Conservation (phyloP, 352 stramenopile genomes). For the Pythium rishiriense region DNA sequence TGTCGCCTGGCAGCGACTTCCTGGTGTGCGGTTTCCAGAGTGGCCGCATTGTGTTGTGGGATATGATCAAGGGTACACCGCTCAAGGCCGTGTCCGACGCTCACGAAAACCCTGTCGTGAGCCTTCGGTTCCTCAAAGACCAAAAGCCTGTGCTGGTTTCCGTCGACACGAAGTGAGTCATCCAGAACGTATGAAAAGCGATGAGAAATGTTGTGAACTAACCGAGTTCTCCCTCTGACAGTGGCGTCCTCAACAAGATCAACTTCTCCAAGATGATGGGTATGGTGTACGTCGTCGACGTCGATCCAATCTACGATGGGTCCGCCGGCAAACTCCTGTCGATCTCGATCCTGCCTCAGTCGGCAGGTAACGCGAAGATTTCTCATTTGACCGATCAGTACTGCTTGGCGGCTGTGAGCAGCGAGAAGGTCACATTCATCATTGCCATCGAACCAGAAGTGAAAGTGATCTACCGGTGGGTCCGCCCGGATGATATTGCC, state of each 20-base stretch:
- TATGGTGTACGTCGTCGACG: constrained; percentile 93
- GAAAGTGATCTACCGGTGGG: constrained; percentile 94
- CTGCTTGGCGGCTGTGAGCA: constrained; percentile 77
- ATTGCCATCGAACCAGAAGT: constrained; percentile 95
- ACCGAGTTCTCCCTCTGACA: constrained; percentile 34
- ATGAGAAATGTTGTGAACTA: constrained; percentile 9
- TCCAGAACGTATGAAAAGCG: neutral
- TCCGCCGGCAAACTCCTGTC: constrained; percentile 89
- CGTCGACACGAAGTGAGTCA: constrained; percentile 74
- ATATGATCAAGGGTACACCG: constrained; percentile 93
- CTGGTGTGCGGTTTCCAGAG: constrained; percentile 93
- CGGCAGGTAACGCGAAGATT: constrained; percentile 82
- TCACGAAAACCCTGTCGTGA: constrained; percentile 87
- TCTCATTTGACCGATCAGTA: constrained; percentile 86
- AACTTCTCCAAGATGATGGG: constrained; percentile 95
- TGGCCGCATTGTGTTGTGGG: constrained; percentile 94
- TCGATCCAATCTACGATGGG: constrained; percentile 94
- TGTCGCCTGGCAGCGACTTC: constrained; percentile 87
- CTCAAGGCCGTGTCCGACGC: constrained; percentile 91
- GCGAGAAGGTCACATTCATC: constrained; percentile 94
- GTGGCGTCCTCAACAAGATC: constrained; percentile 93
- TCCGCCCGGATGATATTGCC: constrained; percentile 72
- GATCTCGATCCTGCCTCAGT: constrained; percentile 79
- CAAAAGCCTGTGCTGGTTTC: constrained; percentile 84
- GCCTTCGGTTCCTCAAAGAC: constrained; percentile 83